phyloP scores from a whole-genome alignment of 2,329 filamentous ascomycete genomes.

The Trichoderma polysporum region DNA sequence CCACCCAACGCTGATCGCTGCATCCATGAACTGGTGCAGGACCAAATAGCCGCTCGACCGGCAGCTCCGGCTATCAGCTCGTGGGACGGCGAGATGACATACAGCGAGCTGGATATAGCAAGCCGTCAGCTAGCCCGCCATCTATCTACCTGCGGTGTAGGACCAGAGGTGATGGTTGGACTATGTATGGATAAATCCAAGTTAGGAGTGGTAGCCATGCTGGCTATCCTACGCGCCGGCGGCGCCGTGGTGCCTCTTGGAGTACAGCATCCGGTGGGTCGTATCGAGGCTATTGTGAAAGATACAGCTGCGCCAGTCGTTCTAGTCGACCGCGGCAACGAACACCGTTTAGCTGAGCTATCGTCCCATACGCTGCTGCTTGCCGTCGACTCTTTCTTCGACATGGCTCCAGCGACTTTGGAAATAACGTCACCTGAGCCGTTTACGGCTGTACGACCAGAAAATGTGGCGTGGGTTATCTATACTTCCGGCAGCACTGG shows the following conservation, averaged over 20 bases:
- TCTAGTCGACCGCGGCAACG: no score
- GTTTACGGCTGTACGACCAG: no score
- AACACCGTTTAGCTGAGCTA: no score
- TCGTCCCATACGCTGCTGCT: no score
- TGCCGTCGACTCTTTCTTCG: no score
- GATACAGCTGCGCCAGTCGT: background rate
- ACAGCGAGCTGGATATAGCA: background rate
- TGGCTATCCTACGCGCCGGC: background rate
- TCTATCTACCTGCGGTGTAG: background rate
- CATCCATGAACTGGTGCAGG: background rate
- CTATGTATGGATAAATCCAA: background rate
- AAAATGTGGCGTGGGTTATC: background rate
- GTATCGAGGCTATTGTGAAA: background rate
- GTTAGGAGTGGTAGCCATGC: background rate
- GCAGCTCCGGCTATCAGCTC: background rate
- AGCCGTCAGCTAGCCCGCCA: background rate
- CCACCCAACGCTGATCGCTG: background rate
- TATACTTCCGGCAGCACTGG: constrained; percentile 19
- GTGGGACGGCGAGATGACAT: background rate
- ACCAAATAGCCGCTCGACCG: background rate
- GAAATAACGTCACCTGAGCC: no score
- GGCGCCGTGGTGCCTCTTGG: background rate
- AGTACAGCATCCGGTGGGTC: background rate
- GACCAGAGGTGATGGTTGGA: background rate
- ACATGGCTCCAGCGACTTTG: no score